Evolutionary conservation across 2,329 filamentous ascomycete species (phyloP).

Genomic region (Chalaropsis thielavioides): DNA sequence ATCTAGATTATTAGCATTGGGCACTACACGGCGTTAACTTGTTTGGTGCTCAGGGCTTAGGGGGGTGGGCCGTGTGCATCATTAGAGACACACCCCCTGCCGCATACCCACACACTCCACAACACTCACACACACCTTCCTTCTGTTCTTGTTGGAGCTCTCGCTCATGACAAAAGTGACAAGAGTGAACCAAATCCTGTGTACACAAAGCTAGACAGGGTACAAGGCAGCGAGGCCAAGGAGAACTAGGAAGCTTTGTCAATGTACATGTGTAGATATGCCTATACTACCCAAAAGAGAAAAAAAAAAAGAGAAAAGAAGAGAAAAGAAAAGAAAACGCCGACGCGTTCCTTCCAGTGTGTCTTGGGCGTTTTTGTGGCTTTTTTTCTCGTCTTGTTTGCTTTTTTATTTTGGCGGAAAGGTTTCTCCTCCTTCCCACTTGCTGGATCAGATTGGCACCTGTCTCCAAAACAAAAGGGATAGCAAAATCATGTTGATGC

Average conservation of each 20-base stretch:
- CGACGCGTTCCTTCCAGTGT: neutral
- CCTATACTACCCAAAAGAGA: neutral
- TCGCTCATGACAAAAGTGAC: neutral
- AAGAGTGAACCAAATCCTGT: neutral
- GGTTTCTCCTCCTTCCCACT: neutral
- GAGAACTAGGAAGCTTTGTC: neutral
- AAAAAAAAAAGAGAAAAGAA: neutral
- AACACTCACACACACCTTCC: no score
- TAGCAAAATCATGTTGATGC: no score
- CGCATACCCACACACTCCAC: no score
- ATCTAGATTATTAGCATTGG: slow-evolving; percentile 6
- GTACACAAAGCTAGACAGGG: neutral
- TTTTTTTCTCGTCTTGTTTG: neutral
- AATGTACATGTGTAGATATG: no score
- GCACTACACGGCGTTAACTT: neutral
- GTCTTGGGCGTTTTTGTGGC: neutral
- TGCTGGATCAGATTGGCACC: neutral
- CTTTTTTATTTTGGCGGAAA: neutral
- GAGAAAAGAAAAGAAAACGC: neutral
- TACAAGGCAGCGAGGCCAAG: neutral
- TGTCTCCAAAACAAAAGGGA: no score
- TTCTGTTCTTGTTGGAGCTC: neutral
- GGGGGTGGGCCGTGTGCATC: neutral
- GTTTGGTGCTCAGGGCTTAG: neutral
- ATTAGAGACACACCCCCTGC: neutral